phyloP scores from a whole-genome alignment of 2,329 filamentous ascomycete species.

The Nemania abortiva region DNA sequence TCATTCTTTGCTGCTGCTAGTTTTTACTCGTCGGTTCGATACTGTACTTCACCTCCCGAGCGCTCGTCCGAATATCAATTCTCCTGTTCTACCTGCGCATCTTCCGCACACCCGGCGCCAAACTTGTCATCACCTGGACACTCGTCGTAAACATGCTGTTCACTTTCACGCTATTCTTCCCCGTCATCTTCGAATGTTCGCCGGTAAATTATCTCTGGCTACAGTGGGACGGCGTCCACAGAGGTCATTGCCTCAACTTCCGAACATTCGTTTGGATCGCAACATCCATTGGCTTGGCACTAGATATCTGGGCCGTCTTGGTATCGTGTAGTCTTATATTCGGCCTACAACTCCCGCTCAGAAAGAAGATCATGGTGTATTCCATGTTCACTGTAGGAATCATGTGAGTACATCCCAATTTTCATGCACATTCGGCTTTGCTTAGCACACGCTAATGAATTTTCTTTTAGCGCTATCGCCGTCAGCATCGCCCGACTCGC shows the following conservation, averaged over 20 bases:
- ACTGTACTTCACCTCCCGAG: slow-evolving; percentile 10
- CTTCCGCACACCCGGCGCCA: slow-evolving; percentile 12
- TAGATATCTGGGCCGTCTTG: slow-evolving; percentile 27
- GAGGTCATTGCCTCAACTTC: slow-evolving; percentile 20
- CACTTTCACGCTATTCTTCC: background rate
- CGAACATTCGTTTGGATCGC: slow-evolving; percentile 14
- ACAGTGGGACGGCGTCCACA: slow-evolving; percentile 20
- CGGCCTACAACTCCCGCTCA: slow-evolving; percentile 17
- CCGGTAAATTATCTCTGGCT: slow-evolving; percentile 28
- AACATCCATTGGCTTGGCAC: slow-evolving; percentile 6
- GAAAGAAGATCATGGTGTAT: slow-evolving; percentile 25
- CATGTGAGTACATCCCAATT: slow-evolving; percentile 16
- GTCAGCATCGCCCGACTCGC: slow-evolving; percentile 28
- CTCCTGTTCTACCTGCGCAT: slow-evolving; percentile 33
- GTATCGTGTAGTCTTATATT: slow-evolving; percentile 8
- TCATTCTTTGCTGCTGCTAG: slow-evolving; percentile 4
- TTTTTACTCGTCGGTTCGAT: slow-evolving; percentile 1
- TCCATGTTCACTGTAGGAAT: slow-evolving; percentile 30
- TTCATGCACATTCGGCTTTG: background rate
- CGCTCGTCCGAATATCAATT: slow-evolving; percentile 28
- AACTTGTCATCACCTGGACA: slow-evolving; percentile 16
- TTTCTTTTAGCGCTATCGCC: slow-evolving; percentile 18
- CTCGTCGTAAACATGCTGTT: background rate
- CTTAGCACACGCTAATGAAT: background rate
- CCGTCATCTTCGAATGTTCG: slow-evolving; percentile 28